Evolutionary conservation across 148 eudicot species (phyloP), one percentile per base, ranked within the genome.

Genomic region (Fagopyrum homotropicum): DNA sequence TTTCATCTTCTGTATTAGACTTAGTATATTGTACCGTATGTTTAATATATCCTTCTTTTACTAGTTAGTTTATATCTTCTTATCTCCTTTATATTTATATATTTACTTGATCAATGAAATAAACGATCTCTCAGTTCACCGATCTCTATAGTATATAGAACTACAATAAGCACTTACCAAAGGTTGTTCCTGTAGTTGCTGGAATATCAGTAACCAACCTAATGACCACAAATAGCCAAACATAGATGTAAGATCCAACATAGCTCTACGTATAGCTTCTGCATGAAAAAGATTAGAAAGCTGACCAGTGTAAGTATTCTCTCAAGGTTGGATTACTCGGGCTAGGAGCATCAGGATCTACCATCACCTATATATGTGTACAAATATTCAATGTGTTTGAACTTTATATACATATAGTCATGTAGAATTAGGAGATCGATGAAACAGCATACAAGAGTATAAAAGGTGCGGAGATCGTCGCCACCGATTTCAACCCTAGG

Each of bases 261-360:
- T 0, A 35, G 30, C n/a, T 35, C 2, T 5, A 15, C 8, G 7
- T 49, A 17, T 26, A 22, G 6, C 3, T 1, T 14, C 7, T 49
- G 17, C 10, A 50, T 9, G 40, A n/a, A 14, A 16, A 2, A 45
- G 4, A 29, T 12, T 22, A 22, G 1, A 30, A 69, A 10, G 3
- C 17, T 15, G 9, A 92, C 97, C 97, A 92, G 82, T 92, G 97
- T 77, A 92, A 80, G 76, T 92, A 92, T 69, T 92, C 95, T 73
- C 91, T 82, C 5, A 92, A 75, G 80, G 63, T 72, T 4, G 97
- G 97, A 60, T 92, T 83, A 82, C 93, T 90, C 44, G 97, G 97
- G 76, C 91, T 90, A 45, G 97, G 97, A 82, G 97, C 97, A 84
- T 92, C 97, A 15, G 97, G 97, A 75, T 92, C 93, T 78, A 92